Percentiles rank a stretch among this genome's conserved stretches.
Evolutionary conservation across 176 grass and related monocot species (phyloP).

Genomic region (Musa acuminata): DNA sequence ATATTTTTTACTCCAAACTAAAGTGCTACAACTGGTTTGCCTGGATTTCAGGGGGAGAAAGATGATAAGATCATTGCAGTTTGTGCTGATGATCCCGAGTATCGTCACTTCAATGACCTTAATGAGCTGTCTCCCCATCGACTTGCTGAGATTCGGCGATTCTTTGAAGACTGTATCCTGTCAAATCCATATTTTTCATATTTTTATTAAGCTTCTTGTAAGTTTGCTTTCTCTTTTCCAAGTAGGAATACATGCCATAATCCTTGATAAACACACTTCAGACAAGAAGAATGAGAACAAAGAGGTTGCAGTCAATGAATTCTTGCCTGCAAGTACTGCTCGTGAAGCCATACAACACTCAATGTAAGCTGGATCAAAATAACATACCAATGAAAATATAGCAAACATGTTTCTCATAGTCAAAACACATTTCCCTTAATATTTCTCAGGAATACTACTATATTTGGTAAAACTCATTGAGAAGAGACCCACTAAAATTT

Average conservation of each 20-base stretch:
- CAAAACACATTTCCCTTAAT: too few species aligned
- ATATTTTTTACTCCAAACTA: not conserved
- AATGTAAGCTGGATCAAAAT: slow-evolving; percentile 32
- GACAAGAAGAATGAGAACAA: slow-evolving; percentile 88
- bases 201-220: not conserved
- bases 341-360: slow-evolving; percentile 57
- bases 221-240: not conserved
- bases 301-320: slow-evolving; percentile 50
- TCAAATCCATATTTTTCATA: not conserved
- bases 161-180: slow-evolving; percentile 65
- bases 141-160: slow-evolving; percentile 54
- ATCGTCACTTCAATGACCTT: slow-evolving; percentile 48
- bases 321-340: slow-evolving; percentile 34
- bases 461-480: too few species aligned
- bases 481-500: not conserved
- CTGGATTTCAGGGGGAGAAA: slow-evolving; percentile 33
- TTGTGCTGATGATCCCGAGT: slow-evolving; percentile 68
- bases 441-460: too few species aligned
- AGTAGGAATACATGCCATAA: not conserved
- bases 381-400: not conserved
- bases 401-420: too few species aligned
- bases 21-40: not conserved
- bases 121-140: slow-evolving; percentile 59
- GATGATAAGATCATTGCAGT: slow-evolving; percentile 82
- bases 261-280: slow-evolving; percentile 25